Evolutionary conservation across 768 basidiomycete genomes (phyloP), one percentile per base, ranked within the genome.

Genomic region (Tulasnella sp.): DNA sequence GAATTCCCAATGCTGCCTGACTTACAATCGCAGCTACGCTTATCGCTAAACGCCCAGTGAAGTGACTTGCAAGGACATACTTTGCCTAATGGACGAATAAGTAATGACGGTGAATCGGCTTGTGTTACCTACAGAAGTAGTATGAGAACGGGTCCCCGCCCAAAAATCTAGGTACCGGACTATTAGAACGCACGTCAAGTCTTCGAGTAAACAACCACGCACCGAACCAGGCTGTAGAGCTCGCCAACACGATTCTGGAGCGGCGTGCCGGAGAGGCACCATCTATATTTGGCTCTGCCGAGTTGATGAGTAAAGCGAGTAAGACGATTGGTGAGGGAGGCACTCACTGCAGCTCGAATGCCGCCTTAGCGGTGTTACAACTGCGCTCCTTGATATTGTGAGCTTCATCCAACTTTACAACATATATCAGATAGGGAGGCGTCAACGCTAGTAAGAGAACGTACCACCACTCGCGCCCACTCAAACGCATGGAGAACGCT

Each of bases 181-280:
- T 17, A 43, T 6, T 6, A 9, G 27, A 19, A 23, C 34, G 62
- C 65, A 65, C 0, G 67, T 90, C 67, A 92, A 87, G 27, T 87
- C 88, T n/a, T 90, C 90, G 50, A 94, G 69, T 72, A 97, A 96
- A 48, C 54, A 35, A 62, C 11, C 39, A 19, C 53, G 36, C 36
- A 63, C 60, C 87, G 75, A 42, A 97, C 80, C 39, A 96, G 77
- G 68, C 92, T 96, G 72, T 99, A 99, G 49, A 99, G 71, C 67
- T 99, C 96, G 62, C 96, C 96, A n/a, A 99, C 96, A 62, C 96
- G 84, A 66, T 97, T 97, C 69, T 99, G 94, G 7, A 99, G 73
- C 0, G 94, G 94, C 5, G 94, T 97, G 4, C 93, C 93, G 31
- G 92, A 96, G 27, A 99, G 74, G 70, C 96, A 99, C 96, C 96